Conservation (phyloP, 2,329 filamentous ascomycete species). For the Beauveria asiatica region DNA sequence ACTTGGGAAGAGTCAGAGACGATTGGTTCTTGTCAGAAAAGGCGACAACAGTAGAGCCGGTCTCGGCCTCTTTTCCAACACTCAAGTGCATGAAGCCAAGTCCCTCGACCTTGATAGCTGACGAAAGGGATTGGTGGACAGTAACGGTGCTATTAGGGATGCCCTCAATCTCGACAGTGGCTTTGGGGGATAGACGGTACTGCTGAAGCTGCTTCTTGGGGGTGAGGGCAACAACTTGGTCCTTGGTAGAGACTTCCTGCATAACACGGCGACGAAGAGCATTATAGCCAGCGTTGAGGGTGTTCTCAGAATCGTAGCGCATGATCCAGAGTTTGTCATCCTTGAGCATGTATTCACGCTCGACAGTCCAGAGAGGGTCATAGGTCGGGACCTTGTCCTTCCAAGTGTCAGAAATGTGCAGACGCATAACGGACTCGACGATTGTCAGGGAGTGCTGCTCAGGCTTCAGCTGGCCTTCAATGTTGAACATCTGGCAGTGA, state of each 20-base stretch:
- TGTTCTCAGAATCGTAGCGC: slow-evolving; percentile 7
- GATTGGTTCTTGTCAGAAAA: slow-evolving; percentile 11
- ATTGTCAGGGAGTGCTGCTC: slow-evolving; percentile 7
- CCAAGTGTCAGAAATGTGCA: slow-evolving; percentile 10
- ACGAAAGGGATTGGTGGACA: slow-evolving; percentile 7
- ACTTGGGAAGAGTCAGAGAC: slow-evolving; percentile 2
- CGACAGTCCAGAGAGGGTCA: slow-evolving; percentile 10
- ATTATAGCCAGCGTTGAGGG: slow-evolving; percentile 12
- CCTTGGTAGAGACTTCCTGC: slow-evolving; percentile 4
- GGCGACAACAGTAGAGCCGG: not conserved
- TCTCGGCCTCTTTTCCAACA: slow-evolving; percentile 7
- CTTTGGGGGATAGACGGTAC: slow-evolving; percentile 9
- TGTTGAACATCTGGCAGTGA: slow-evolving; percentile 9
- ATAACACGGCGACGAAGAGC: slow-evolving; percentile 10
- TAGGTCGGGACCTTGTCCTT: slow-evolving; percentile 10
- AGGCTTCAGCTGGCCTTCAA: slow-evolving; percentile 9
- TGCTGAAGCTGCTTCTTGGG: slow-evolving; percentile 10
- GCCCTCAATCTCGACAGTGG: slow-evolving; percentile 8
- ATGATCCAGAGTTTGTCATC: slow-evolving; percentile 9
- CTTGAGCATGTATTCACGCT: slow-evolving; percentile 12
- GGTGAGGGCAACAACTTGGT: slow-evolving; percentile 9
- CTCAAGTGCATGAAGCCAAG: slow-evolving; percentile 10
- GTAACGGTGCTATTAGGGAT: slow-evolving; percentile 2
- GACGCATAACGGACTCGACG: slow-evolving; percentile 6
- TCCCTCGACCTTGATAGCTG: slow-evolving; percentile 8